Conservation (phyloP, 1,284 basidiomycete species). For the Meira miltonrushii region DNA sequence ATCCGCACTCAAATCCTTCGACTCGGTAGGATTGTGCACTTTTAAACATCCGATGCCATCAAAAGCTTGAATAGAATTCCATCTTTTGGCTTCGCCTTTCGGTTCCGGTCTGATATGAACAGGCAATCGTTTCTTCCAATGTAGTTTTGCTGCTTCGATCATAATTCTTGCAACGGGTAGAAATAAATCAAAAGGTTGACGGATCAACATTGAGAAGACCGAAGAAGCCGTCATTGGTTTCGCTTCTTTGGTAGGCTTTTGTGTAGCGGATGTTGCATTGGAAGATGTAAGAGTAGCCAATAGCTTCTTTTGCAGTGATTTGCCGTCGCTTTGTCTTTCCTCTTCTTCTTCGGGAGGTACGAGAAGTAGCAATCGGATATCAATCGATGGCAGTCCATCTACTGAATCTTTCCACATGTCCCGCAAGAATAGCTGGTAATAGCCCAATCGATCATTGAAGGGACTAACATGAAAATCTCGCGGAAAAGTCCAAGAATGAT, state of each 20-base stretch:
- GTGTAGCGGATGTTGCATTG: not conserved
- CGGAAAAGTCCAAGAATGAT: constrained; percentile 67
- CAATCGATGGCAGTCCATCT: constrained; percentile 5
- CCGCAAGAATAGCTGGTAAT: constrained; percentile 57
- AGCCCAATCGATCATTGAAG: constrained; percentile 70
- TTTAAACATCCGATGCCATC: constrained; percentile 12
- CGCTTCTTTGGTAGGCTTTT: not conserved
- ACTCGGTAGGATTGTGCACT: constrained; percentile 2
- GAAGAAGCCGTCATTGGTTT: constrained; percentile 56
- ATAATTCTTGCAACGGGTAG: constrained; percentile 64
- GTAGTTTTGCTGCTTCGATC: constrained; percentile 64
- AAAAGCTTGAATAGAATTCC: not conserved
- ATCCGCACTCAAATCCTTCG: not conserved
- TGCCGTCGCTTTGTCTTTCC: not conserved
- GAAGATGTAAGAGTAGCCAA: constrained; percentile 59
- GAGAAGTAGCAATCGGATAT: constrained; percentile 26
- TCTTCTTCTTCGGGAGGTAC: constrained; percentile 17
- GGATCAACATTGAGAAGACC: constrained; percentile 57
- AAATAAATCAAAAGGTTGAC: constrained; percentile 61
- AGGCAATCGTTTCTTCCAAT: constrained; percentile 63
- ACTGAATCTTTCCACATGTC: constrained; percentile 18
- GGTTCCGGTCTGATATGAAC: constrained; percentile 64
- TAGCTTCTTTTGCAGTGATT: constrained; percentile 49
- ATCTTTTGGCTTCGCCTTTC: not conserved
- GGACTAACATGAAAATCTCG: constrained; percentile 74